Percentiles rank a stretch among this genome's conserved stretches.
Conservation (phyloP, 352 stramenopile species). For the Pythium aphanidermatum region DNA sequence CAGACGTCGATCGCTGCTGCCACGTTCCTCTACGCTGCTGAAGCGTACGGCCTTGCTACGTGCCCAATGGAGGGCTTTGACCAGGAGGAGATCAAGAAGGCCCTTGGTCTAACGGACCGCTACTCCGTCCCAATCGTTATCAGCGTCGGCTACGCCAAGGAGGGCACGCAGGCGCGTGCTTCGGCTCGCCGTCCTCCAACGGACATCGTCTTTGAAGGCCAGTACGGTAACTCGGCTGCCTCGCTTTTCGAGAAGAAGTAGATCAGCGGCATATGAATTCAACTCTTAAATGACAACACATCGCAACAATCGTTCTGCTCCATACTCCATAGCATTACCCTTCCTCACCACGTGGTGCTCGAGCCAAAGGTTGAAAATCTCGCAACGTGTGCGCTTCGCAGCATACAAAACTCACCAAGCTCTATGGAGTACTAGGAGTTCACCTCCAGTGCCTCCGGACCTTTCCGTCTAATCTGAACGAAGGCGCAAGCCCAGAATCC, state of each 20-base stretch:
- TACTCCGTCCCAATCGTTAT: constrained; percentile 33
- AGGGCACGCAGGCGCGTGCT: neutral
- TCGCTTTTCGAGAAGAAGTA: constrained; percentile 14
- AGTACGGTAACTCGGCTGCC: constrained; percentile 10
- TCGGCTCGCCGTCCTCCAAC: constrained; percentile 14
- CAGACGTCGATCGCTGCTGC: constrained; percentile 28
- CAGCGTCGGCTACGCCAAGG: constrained; percentile 23
- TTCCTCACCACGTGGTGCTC: too few species aligned
- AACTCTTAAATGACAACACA: too few species aligned
- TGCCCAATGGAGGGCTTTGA: constrained; percentile 34
- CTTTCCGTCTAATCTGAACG: too few species aligned
- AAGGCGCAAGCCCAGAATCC: too few species aligned
- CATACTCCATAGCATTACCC: too few species aligned
- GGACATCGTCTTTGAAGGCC: constrained; percentile 27
- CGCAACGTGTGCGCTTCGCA: too few species aligned
- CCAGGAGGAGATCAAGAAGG: constrained; percentile 21
- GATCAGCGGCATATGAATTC: too few species aligned
- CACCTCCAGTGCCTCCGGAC: too few species aligned
- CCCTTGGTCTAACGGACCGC: constrained; percentile 28
- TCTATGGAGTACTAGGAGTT: too few species aligned
- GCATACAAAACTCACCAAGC: too few species aligned
- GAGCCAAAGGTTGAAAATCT: too few species aligned
- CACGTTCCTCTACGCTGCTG: constrained; percentile 29
- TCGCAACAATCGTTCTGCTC: too few species aligned
- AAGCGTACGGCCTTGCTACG: constrained; percentile 25